A percentile compares a stretch with the other conserved stretches of the same genome.
phyloP scores from a whole-genome alignment of 768 basidiomycete species.

The Leccinum olivaceopallidum region DNA sequence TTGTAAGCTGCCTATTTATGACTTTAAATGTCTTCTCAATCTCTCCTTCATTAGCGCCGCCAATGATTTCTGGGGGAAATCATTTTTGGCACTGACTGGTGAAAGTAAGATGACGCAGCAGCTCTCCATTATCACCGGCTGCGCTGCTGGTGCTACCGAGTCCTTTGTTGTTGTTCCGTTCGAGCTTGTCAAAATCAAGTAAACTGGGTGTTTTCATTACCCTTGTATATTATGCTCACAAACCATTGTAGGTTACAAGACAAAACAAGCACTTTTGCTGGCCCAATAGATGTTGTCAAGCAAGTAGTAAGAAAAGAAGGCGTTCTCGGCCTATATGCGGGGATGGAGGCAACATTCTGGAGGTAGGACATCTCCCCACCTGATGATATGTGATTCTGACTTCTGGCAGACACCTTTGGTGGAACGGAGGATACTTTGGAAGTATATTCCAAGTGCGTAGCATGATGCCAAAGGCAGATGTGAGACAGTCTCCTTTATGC shows the following conservation, averaged over 20 bases:
- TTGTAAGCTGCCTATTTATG: conserved; percentile 51
- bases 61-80: conserved; percentile 97
- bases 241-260: conserved; percentile 71
- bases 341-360: conserved; percentile 99
- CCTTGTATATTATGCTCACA: not conserved
- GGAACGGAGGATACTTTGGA: conserved; percentile 97
- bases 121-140: conserved; percentile 89
- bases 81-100: conserved; percentile 60
- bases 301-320: conserved; percentile 80
- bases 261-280: conserved; percentile 85
- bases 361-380: conserved; percentile 47
- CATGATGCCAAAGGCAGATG: conserved; percentile 84
- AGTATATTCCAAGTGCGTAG: conserved; percentile 83
- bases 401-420: conserved; percentile 68
- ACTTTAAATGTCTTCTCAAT: not conserved
- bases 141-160: conserved; percentile 94
- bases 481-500: conserved; percentile 33
- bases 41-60: conserved; percentile 52
- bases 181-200: conserved; percentile 91
- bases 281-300: conserved; percentile 89
- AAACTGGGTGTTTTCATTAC: conserved; percentile 23
- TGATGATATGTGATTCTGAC: not conserved
- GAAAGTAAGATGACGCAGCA: conserved; percentile 84
- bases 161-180: conserved; percentile 95
- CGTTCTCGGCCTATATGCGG: conserved; percentile 81